Percentiles rank a stretch among this genome's conserved stretches.
Evolutionary conservation across 2,329 filamentous ascomycete genomes (phyloP).

Genomic region (Aspergillus neotritici): DNA sequence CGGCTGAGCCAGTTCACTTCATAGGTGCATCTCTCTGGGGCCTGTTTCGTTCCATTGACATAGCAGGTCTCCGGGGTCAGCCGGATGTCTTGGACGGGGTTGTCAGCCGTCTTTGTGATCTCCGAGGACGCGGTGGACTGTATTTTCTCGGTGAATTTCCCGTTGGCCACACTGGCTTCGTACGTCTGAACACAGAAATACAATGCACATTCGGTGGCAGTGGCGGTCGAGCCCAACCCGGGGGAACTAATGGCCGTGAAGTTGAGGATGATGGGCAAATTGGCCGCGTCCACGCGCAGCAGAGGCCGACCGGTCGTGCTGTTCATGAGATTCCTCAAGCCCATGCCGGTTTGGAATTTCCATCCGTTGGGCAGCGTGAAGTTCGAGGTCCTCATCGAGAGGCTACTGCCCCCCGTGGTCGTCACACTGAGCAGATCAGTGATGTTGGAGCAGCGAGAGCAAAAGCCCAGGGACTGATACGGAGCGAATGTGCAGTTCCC

Average conservation of each 20-base stretch:
- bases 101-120: slow-evolving; percentile 1
- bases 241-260: slow-evolving; percentile 18
- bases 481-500: slow-evolving; percentile 29
- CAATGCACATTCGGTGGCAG: slow-evolving; percentile 19
- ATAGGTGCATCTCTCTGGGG: slow-evolving; percentile 14
- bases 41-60: slow-evolving; percentile 11
- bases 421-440: slow-evolving; percentile 10
- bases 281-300: slow-evolving; percentile 10
- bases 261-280: slow-evolving; percentile 14
- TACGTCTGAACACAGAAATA: slow-evolving; percentile 22
- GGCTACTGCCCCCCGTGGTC: not conserved
- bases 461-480: slow-evolving; percentile 29
- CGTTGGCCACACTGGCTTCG: slow-evolving; percentile 13
- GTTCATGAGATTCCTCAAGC: slow-evolving; percentile 17
- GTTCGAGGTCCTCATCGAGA: slow-evolving; percentile 7
- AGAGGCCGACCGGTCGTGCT: slow-evolving; percentile 11
- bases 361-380: slow-evolving; percentile 18
- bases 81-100: not conserved
- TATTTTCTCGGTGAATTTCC: slow-evolving; percentile 14
- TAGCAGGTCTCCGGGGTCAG: slow-evolving; percentile 20
- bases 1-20: slow-evolving; percentile 16
- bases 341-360: slow-evolving; percentile 12
- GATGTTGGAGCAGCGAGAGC: slow-evolving; percentile 20
- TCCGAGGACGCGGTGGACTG: slow-evolving; percentile 3
- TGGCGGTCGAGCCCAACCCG: slow-evolving; percentile 13